Conservation (phyloP, 768 basidiomycete genomes). For the Naganishia vaughanmartiniae region DNA sequence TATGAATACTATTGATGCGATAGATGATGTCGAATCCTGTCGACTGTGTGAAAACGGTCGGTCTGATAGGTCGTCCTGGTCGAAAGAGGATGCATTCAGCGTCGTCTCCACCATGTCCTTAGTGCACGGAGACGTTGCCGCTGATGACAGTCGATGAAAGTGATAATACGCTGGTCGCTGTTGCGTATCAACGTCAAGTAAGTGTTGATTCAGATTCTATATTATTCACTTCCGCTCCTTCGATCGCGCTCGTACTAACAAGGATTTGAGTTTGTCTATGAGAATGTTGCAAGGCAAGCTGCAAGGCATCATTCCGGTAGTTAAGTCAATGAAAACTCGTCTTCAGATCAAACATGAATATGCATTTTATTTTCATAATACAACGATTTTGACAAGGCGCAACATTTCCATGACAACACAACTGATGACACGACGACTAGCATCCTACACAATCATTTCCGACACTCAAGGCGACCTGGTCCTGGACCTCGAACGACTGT, state of each 20-base stretch:
- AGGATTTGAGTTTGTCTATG: neutral
- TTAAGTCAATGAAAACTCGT: too few species aligned
- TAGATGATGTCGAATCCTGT: conserved; percentile 1
- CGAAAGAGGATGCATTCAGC: neutral
- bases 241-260: neutral
- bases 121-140: neutral
- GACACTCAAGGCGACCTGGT: conserved; percentile 16
- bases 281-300: neutral
- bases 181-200: neutral
- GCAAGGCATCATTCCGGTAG: too few species aligned
- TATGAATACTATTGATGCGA: conserved; percentile 3
- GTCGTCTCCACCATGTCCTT: neutral
- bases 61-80: neutral
- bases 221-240: neutral
- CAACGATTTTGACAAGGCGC: conserved; percentile 7
- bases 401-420: neutral
- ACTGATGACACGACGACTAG: neutral
- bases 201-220: neutral
- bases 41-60: neutral
- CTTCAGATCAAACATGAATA: neutral
- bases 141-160: neutral
- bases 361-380: conserved; percentile 15
- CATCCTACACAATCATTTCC: neutral
- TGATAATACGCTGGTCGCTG: neutral
- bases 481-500: conserved; percentile 14